Percentiles rank a stretch among this genome's conserved stretches.
Conservation (phyloP, 129 eudicot genomes). For the Scalesia atractyloides region DNA sequence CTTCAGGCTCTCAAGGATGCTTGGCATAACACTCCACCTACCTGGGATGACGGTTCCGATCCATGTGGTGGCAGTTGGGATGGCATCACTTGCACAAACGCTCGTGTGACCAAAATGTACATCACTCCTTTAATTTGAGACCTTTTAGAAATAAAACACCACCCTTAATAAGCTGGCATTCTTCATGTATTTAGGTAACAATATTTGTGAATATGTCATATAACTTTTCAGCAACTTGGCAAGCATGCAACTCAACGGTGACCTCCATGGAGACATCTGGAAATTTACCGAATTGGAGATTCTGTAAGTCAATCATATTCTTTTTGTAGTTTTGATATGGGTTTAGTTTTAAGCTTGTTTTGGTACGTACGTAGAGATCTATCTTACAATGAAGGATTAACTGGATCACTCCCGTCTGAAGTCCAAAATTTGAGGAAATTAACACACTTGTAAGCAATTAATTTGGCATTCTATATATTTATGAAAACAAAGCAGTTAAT, state of each 20-base stretch:
- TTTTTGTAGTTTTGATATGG: neutral
- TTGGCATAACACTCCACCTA: constrained; percentile 58
- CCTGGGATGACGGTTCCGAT: constrained; percentile 54
- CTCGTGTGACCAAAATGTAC: constrained; percentile 63
- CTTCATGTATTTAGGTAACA: neutral
- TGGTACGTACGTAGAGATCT: constrained; percentile 68
- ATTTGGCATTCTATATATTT: neutral
- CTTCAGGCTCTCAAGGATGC: constrained; percentile 43
- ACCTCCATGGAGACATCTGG: constrained; percentile 53
- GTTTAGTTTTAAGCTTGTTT: neutral
- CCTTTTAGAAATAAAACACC: neutral
- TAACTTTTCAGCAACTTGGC: constrained; percentile 52
- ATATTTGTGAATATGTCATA: neutral
- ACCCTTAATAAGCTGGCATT: too few species aligned
- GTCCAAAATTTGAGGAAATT: constrained; percentile 64
- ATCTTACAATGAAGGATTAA: constrained; percentile 67
- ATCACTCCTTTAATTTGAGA: neutral
- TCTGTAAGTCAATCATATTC: constrained; percentile 44
- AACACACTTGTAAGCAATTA: constrained; percentile 66
- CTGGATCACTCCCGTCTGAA: constrained; percentile 64
- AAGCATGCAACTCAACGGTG: constrained; percentile 55
- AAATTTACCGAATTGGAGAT: constrained; percentile 54
- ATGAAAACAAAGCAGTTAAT: neutral
- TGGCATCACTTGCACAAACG: constrained; percentile 55
- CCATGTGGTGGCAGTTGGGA: constrained; percentile 67